Percentiles rank a stretch among this genome's conserved stretches.
phyloP scores from a whole-genome alignment of 148 eudicot species.

The Suaeda aralocaspica region DNA sequence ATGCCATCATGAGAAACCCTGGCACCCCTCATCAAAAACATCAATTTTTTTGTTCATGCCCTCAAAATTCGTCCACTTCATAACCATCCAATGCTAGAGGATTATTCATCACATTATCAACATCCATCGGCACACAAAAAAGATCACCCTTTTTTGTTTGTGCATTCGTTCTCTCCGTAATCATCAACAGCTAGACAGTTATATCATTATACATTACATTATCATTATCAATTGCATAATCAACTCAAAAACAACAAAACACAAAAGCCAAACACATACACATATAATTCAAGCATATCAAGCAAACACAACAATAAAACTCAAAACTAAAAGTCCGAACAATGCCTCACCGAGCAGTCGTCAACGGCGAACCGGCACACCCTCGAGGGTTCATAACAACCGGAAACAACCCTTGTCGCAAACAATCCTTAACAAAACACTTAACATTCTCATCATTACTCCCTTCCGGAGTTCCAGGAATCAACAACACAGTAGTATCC shows the following conservation, averaged over 20 bases:
- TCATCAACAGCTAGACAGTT: neutral
- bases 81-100: neutral
- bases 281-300: neutral
- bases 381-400: slow-evolving; percentile 95
- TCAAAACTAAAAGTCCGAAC: neutral
- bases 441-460: slow-evolving; percentile 52
- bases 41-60: too few species aligned
- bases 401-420: slow-evolving; percentile 76
- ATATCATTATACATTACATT: neutral
- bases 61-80: too few species aligned
- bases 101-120: neutral
- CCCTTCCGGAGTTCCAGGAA: slow-evolving; percentile 75
- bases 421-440: slow-evolving; percentile 55
- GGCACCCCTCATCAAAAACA: too few species aligned
- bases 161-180: too few species aligned
- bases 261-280: neutral
- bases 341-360: slow-evolving; percentile 57
- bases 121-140: neutral
- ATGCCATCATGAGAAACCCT: too few species aligned
- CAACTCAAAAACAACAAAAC: neutral
- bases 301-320: neutral
- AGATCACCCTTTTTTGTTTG: too few species aligned
- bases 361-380: slow-evolving; percentile 85
- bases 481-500: slow-evolving; percentile 71
- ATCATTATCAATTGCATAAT: neutral